Base-by-base conservation (phyloP, 1,139 yeast genomes). In the Ogataea hybrid region DNA sequence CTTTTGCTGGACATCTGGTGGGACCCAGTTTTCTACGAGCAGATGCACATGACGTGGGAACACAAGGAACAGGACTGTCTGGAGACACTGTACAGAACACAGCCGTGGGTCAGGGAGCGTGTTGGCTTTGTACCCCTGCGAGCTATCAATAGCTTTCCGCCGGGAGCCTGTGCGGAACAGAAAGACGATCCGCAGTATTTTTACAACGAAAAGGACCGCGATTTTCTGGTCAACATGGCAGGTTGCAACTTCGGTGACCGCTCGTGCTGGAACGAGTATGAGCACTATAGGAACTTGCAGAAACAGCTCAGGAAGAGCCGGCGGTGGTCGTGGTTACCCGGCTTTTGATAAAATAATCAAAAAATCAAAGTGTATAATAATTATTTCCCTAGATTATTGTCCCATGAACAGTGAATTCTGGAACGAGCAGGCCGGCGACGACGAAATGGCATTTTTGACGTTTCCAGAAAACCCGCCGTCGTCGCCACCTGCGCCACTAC, bases 181-280 rank as follows among this genome's bases (percentile, higher is more conserved):
- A 81, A 85, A 2, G 85, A 84, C 50, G 96, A 92, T 58, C 82
- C 85, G 22, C 84, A 84, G 54, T 84, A 78, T 56, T 90, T 85
- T 63, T 82, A 82, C 62, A 68, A 67, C 48, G 73, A 73, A 32
- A 68, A 76, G 30, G 82, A 81, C 46, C 78, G 88, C 43, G 97
- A 90, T 64, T 90, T 90, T 63, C 83, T 89, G 2, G 92, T 77
- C 35, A 77, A 77, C 53, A 89, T 92, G 96, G 98, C 97, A 2
- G 98, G 98, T 12, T 92, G 98, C 67, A 95, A 88, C 60, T 90
- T 86, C 79, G 98, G 97, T 3, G 61, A 52, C 36, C 76, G 98
- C 58, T 96, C 94, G 62, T 92, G 98, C 63, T 90, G 96, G 96
- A 86, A 83, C 37, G 98, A 92, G 67, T 90, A 92, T 90, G 94